Conservation (phyloP, 2,329 filamentous ascomycete species). For the Dactylonectria estremocensis region DNA sequence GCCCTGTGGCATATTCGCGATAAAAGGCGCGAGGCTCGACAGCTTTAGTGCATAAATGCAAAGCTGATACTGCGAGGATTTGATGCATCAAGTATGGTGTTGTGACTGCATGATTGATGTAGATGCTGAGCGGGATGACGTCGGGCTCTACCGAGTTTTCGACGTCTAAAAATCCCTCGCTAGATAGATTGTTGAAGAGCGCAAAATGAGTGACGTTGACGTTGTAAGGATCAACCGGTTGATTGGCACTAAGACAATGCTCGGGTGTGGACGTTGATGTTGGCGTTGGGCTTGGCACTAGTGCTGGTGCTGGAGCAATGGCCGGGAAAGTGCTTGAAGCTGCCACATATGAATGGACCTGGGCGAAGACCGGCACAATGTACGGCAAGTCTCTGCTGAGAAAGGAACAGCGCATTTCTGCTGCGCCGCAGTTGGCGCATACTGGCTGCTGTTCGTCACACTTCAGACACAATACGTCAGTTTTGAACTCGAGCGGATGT, state of each 20-base stretch:
- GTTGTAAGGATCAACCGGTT: not conserved
- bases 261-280: not conserved
- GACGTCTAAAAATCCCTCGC: not conserved
- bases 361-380: not conserved
- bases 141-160: not conserved
- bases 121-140: not conserved
- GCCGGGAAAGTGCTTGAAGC: not conserved
- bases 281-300: not conserved
- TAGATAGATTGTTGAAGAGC: constrained; percentile 5
- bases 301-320: not conserved
- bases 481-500: not conserved
- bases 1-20: constrained; percentile 3
- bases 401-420: constrained; percentile 1
- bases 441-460: constrained; percentile 1
- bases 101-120: constrained; percentile 2
- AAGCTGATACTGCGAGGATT: constrained; percentile 37
- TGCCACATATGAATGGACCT: not conserved
- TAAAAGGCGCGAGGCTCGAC: not conserved
- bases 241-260: not conserved
- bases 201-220: constrained; percentile 6
- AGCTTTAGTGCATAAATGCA: constrained; percentile 21
- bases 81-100: constrained; percentile 34
- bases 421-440: not conserved
- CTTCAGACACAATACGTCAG: not conserved
- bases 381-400: not conserved